Conservation (phyloP, 371 early-diverging fungal genomes). For the Ordospora pajunii region DNA sequence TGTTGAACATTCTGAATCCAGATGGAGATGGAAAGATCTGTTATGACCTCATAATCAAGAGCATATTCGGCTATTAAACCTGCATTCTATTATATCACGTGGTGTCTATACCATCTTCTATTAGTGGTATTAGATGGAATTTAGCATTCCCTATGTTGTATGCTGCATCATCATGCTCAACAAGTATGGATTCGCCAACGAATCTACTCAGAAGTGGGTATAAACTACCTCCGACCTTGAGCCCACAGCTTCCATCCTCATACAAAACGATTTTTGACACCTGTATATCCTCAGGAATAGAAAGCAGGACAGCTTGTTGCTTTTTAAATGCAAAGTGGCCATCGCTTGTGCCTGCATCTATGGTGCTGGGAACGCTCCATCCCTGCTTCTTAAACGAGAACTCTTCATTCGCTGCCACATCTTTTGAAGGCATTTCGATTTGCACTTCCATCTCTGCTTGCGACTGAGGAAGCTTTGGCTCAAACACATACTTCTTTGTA, state of each 20-base stretch:
- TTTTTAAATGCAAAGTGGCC: background rate
- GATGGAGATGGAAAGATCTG: slow-evolving; percentile 52
- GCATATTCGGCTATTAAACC: slow-evolving; percentile 10
- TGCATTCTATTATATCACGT: background rate
- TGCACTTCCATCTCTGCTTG: slow-evolving; percentile 15
- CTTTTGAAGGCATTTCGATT: background rate
- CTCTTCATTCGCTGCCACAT: background rate
- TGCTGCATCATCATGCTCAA: slow-evolving; percentile 7
- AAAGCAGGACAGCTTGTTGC: background rate
- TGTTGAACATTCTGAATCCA: slow-evolving; percentile 40
- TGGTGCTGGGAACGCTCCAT: background rate
- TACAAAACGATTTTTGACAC: background rate
- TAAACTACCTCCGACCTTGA: background rate
- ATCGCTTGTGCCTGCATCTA: background rate
- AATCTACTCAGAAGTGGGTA: background rate
- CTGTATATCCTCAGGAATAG: background rate
- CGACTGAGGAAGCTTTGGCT: slow-evolving; percentile 21
- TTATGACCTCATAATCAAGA: slow-evolving; percentile 31
- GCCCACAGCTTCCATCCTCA: slow-evolving; percentile 26
- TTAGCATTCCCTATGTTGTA: background rate
- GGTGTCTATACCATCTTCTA: background rate
- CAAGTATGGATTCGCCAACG: background rate
- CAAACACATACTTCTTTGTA: slow-evolving; percentile 21
- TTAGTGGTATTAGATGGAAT: background rate
- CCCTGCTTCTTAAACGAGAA: background rate